These are phyloP conservation scores for Thelonectria rubi DNA, from an alignment of 2,329 filamentous ascomycete species.

Conservation along the genomic window DNA sequence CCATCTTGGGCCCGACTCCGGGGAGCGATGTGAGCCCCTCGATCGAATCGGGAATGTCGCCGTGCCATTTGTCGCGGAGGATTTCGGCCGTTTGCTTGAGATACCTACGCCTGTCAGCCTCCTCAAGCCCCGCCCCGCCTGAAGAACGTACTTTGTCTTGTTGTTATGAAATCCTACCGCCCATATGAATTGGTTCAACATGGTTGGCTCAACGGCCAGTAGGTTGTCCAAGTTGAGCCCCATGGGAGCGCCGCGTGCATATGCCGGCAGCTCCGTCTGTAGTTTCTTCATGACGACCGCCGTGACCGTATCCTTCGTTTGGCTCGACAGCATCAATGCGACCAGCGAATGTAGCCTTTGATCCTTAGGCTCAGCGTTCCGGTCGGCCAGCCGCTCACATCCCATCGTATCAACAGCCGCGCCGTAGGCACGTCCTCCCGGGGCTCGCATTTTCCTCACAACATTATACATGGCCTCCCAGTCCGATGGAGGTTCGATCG, in stretches of 20 bases:
- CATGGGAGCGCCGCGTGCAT: conserved; percentile 52
- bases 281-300: conserved; percentile 83
- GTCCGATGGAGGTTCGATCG: conserved; percentile 71
- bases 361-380: conserved; percentile 58
- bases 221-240: conserved; percentile 81
- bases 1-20: conserved; percentile 95
- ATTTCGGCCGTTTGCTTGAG: conserved; percentile 80
- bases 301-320: conserved; percentile 93
- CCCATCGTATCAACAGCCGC: conserved; percentile 98
- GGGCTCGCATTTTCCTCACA: conserved; percentile 78
- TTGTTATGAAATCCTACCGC: conserved; percentile 95
- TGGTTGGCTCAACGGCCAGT: conserved; percentile 72
- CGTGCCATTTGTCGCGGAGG: conserved; percentile 72
- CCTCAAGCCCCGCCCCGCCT: not conserved
- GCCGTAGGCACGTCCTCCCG: conserved; percentile 65
- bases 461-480: conserved; percentile 85
- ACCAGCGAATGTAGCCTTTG: conserved; percentile 87
- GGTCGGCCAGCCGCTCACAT: conserved; percentile 78
- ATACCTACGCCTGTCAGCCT: conserved; percentile 51
- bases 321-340: conserved; percentile 88
- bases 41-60: conserved; percentile 83
- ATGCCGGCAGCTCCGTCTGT: conserved; percentile 74
- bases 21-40: conserved; percentile 79
- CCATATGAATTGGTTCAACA: conserved; percentile 77
- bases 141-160: conserved; percentile 71